phyloP scores from a whole-genome alignment of 2,329 filamentous ascomycete genomes.

The Xylaria hypoxylon region DNA sequence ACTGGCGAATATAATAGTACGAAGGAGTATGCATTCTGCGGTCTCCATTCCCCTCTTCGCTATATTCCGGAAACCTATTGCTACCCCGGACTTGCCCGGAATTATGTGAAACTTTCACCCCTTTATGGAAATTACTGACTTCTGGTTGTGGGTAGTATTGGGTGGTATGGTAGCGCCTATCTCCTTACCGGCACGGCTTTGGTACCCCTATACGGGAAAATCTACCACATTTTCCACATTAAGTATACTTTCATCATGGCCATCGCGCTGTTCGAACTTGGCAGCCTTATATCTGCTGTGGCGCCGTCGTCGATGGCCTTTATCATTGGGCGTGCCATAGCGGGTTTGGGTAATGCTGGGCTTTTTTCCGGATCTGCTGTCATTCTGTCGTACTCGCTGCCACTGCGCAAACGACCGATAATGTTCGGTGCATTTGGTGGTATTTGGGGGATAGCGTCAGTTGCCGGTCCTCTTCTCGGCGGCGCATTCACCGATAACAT shows the following conservation, averaged over 20 bases:
- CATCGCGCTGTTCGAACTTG: slow-evolving; percentile 53
- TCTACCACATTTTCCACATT: slow-evolving; percentile 54
- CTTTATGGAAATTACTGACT: too few species aligned
- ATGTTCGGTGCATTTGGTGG: slow-evolving; percentile 53
- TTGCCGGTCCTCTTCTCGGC: slow-evolving; percentile 53
- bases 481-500: slow-evolving; percentile 53
- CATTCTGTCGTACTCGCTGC: slow-evolving; percentile 51
- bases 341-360: slow-evolving; percentile 54
- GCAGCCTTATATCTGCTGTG: slow-evolving; percentile 55
- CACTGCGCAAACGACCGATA: slow-evolving; percentile 50
- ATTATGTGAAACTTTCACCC: too few species aligned
- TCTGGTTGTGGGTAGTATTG: too few species aligned
- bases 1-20: too few species aligned
- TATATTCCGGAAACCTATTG: too few species aligned
- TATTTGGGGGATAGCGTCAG: slow-evolving; percentile 52
- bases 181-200: slow-evolving; percentile 53
- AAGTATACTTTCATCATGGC: slow-evolving; percentile 50
- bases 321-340: slow-evolving; percentile 55
- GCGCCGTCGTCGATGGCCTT: slow-evolving; percentile 54
- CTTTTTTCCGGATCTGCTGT: slow-evolving; percentile 54
- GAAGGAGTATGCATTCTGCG: too few species aligned
- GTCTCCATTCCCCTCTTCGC: too few species aligned
- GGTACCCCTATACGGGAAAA: slow-evolving; percentile 55
- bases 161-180: slow-evolving; percentile 54
- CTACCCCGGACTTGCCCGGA: too few species aligned